These are phyloP conservation scores for Kluyveromyces sp. DNA, from an alignment of 1,139 yeast genomes.

Conservation along the genomic window DNA sequence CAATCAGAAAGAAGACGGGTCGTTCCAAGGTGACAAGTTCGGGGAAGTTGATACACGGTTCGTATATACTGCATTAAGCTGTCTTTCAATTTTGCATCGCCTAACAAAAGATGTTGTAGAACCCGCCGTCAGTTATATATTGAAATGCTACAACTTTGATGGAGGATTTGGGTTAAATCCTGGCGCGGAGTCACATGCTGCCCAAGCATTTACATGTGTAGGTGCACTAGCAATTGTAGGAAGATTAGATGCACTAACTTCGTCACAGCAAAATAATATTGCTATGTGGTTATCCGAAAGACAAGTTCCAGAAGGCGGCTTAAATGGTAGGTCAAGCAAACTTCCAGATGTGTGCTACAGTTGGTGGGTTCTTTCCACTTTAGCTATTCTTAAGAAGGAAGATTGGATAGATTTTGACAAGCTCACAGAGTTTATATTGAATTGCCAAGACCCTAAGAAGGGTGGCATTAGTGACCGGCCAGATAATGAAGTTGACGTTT, in stretches of 20 bases:
- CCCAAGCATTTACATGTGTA: slow-evolving; percentile 82
- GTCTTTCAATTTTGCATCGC: slow-evolving; percentile 60
- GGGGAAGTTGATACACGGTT: slow-evolving; percentile 93
- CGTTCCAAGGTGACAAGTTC: slow-evolving; percentile 80
- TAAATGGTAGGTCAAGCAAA: slow-evolving; percentile 95
- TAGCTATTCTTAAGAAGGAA: slow-evolving; percentile 56
- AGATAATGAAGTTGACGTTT: slow-evolving; percentile 86
- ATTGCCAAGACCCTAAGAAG: slow-evolving; percentile 64
- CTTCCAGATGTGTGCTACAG: slow-evolving; percentile 94
- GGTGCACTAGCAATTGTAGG: slow-evolving; percentile 70
- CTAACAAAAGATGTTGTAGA: slow-evolving; percentile 54
- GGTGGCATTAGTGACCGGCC: slow-evolving; percentile 95
- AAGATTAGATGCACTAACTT: slow-evolving; percentile 40
- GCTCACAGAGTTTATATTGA: slow-evolving; percentile 57
- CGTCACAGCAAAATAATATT: slow-evolving; percentile 31
- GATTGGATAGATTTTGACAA: slow-evolving; percentile 68
- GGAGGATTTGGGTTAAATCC: slow-evolving; percentile 95
- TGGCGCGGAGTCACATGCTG: slow-evolving; percentile 93
- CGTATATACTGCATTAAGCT: slow-evolving; percentile 71
- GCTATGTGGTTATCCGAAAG: slow-evolving; percentile 88
- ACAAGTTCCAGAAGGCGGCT: slow-evolving; percentile 84
- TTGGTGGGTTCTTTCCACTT: slow-evolving; percentile 92
- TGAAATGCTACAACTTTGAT: slow-evolving; percentile 77
- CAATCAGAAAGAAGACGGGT: slow-evolving; percentile 66
- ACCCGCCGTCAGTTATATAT: slow-evolving; percentile 58